Evolutionary conservation across 2,329 filamentous ascomycete species (phyloP), one percentile per base, ranked within the genome.

Genomic region (Coccinonectria pachysandricola): DNA sequence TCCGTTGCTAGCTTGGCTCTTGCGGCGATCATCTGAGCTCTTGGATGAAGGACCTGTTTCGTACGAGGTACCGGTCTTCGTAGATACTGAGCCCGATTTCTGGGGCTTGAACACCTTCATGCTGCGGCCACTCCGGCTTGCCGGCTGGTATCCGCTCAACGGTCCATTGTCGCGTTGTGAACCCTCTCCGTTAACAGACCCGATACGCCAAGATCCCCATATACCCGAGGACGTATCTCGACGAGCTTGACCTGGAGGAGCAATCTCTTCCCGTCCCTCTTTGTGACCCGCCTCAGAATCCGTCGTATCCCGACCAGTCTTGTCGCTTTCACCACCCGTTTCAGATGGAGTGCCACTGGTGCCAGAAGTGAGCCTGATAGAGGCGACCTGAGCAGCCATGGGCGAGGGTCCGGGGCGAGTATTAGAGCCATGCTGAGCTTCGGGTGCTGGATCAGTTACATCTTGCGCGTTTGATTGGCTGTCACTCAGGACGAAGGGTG

Each of bases 71-170:
- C 66, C 66, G 0, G 65, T 64, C 32, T 62, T 62, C 2, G 59
- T 56, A 8, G 66, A 65, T 2, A 59, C 58, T 1, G 77, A 69
- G 12, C 58, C 57, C 5, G 76, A 65, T 50, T 85, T 91, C 30
- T 68, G 69, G 2, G 88, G 77, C 46, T 86, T 85, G 27, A 96
- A 64, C 2, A 95, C 79, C 60, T 94, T 96, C 80, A 96, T 96
- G 26, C 75, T 77, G 25, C 80, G 72, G 10, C 67, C 58, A 11
- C 61, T 56, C 24, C 75, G 64, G 48, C 74, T 57, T 38, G 77
- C 64, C 42, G 77, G 78, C 48, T 84, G 79, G 48, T 85, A 84
- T 14, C 76, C 75, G 42, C 74, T 77, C 39, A 71, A 53, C 28
- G 65, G 65, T 3, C 57, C 56, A 37, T 56, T 62, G 35, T 73